These are phyloP conservation scores for Sordaria brevicollis DNA, from an alignment of 495 filamentous ascomycete species.

Conservation along the genomic window DNA sequence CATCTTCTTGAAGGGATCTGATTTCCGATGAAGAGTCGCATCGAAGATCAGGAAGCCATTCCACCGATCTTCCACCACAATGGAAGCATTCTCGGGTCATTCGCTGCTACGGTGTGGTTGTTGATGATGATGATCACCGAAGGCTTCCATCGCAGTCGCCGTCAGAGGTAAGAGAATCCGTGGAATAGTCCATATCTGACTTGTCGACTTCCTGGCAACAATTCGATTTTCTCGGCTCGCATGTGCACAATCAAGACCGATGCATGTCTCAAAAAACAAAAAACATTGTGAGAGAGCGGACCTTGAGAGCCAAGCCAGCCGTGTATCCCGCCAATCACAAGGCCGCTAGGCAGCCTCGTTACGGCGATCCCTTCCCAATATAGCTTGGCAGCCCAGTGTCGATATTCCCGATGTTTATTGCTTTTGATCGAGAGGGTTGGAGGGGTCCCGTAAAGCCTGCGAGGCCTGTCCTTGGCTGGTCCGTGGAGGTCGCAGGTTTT, in stretches of 20 bases:
- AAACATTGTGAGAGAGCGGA: background rate
- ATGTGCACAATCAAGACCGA: background rate
- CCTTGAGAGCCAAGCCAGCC: background rate
- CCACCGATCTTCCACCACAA: background rate
- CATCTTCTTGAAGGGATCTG: background rate
- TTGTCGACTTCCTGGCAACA: background rate
- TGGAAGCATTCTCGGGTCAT: background rate
- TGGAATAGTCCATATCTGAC: background rate
- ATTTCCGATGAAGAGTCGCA: background rate
- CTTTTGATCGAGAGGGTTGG: background rate
- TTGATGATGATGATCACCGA: background rate
- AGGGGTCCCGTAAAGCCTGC: background rate
- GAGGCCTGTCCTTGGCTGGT: background rate
- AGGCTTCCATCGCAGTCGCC: background rate
- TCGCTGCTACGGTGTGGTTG: background rate
- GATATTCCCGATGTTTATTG: slow-evolving; percentile 1
- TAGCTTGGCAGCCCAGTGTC: background rate
- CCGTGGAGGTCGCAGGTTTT: background rate
- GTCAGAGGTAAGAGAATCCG: background rate
- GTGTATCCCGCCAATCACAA: background rate
- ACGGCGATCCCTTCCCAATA: background rate
- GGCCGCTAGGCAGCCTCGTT: background rate
- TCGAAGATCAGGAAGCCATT: background rate
- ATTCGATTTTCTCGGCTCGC: background rate
- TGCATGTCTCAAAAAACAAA: background rate